Percentiles rank a stretch among this genome's conserved stretches.
These are phyloP conservation scores for Crithidia sp. DNA, from an alignment of 208 protist genomes.

Conservation along the genomic window DNA sequence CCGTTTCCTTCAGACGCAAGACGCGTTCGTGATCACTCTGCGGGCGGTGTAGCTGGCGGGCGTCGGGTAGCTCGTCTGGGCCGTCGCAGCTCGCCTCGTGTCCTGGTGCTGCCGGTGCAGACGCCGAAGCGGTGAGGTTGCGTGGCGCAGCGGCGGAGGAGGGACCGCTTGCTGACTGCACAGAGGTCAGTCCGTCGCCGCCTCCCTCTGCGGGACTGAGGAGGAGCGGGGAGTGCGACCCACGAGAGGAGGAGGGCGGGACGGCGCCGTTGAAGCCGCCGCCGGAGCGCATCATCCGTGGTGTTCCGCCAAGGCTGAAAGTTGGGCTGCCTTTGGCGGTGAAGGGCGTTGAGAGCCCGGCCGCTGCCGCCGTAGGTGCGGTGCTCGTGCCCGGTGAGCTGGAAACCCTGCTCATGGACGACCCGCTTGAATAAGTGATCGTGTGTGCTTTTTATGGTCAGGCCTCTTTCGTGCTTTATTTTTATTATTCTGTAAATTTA, in stretches of 20 bases:
- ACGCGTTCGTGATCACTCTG: slow-evolving; percentile 13
- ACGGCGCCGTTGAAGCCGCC: not conserved
- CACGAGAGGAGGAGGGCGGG: not conserved
- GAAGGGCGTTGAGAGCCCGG: too few species aligned
- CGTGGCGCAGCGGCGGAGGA: not conserved
- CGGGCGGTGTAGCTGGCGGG: not conserved
- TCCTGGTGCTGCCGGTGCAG: too few species aligned
- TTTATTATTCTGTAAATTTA: too few species aligned
- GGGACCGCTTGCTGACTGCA: not conserved
- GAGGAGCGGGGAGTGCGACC: not conserved
- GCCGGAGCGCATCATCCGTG: too few species aligned
- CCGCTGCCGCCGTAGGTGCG: too few species aligned
- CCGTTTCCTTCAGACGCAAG: slow-evolving; percentile 38
- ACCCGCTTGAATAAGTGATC: too few species aligned
- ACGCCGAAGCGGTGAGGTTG: not conserved
- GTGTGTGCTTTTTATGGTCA: too few species aligned
- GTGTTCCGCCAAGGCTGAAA: too few species aligned
- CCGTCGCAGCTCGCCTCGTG: not conserved
- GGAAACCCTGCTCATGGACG: too few species aligned
- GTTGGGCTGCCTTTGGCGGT: too few species aligned
- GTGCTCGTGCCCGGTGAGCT: too few species aligned
- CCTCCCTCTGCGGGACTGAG: not conserved
- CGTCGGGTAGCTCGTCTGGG: not conserved
- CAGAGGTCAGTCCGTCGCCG: not conserved
- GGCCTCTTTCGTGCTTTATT: too few species aligned